Evolutionary conservation across 108 stramenopile species (phyloP), one percentile per base, ranked within the genome.

Genomic region (Cyclostephanos tholiformis): DNA sequence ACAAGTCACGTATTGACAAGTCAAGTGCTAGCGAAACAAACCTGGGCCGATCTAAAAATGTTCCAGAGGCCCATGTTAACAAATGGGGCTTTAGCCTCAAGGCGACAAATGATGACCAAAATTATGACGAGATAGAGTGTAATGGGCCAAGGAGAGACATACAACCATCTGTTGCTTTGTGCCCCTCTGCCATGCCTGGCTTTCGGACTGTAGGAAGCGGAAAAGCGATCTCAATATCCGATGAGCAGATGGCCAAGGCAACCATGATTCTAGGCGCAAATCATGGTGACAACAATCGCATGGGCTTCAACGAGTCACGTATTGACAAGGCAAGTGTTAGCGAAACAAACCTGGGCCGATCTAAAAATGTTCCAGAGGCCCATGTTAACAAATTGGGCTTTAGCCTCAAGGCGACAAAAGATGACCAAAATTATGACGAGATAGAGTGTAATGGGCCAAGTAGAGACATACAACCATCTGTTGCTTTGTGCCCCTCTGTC

Each of bases 121-220:
- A 41, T 10, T 1, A 41, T 12, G 9, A 41, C 29, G n/a, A n/a
- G 11, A 6, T 32, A 6, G 29, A 27, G 19, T 19, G 30, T 61
- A 30, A 35, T n/a, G 27, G 55, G 13, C n/a, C 55, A 12, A 56
- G n/a, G 1, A 25, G 13, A 29, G 26, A 6, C 10, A 56, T 12
- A 25, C 27, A 27, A 8, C 55, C 55, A 25, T 56, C 27, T 29
- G 8, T 48, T 23, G 19, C 5, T 8, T 22, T 22, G 6, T 19
- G 38, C 23, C 41, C 41, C 13, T 46, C 41, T 12, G 7, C 7
- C 7, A 65, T 32, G 41, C 14, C 9, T 10, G 64, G 39, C 17
- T 87, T 87, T 69, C 79, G 71, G 60, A 87, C 75, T 57, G 84
- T 84, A 25, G 84, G 87, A 50, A 71, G 53, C 13, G 51, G 70